Percentiles rank a stretch among this genome's conserved stretches.
Evolutionary conservation across 2,329 filamentous ascomycete genomes (phyloP).

Genomic region (Penicillium crustosum): DNA sequence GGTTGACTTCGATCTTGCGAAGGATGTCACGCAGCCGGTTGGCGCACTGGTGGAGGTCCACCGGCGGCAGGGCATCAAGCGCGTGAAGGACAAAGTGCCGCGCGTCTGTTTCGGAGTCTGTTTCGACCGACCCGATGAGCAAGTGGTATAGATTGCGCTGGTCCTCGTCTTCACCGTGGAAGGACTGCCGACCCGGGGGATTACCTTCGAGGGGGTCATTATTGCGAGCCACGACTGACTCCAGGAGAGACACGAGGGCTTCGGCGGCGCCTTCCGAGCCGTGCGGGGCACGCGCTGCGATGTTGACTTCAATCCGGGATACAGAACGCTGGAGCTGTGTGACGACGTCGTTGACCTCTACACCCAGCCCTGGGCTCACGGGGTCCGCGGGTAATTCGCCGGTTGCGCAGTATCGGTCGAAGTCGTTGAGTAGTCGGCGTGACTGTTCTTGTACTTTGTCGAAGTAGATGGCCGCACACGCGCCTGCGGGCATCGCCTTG

Average conservation of each 20-base stretch:
- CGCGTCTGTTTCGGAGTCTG: slow-evolving; percentile 25
- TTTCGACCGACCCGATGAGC: slow-evolving; percentile 38
- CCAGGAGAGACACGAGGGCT: slow-evolving; percentile 40
- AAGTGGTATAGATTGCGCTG: slow-evolving; percentile 46
- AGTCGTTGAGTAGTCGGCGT: slow-evolving; percentile 37
- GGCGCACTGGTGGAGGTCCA: slow-evolving; percentile 32
- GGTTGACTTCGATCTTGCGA: slow-evolving; percentile 47
- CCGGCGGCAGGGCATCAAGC: slow-evolving; percentile 36
- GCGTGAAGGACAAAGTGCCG: slow-evolving; percentile 42
- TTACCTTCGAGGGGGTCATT: slow-evolving; percentile 41
- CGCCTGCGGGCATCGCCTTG: slow-evolving; percentile 43
- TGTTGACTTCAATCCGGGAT: slow-evolving; percentile 35
- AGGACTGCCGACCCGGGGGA: slow-evolving; percentile 34
- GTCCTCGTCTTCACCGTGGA: slow-evolving; percentile 40
- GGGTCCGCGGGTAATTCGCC: slow-evolving; percentile 29
- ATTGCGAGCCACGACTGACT: slow-evolving; percentile 40
- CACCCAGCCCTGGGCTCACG: slow-evolving; percentile 11
- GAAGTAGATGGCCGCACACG: slow-evolving; percentile 46
- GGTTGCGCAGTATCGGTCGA: slow-evolving; percentile 42
- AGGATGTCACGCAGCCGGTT: slow-evolving; percentile 34
- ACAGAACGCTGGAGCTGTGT: slow-evolving; percentile 33
- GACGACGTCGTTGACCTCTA: slow-evolving; percentile 35
- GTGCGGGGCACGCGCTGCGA: slow-evolving; percentile 35
- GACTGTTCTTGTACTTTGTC: slow-evolving; percentile 43
- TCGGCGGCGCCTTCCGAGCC: slow-evolving; percentile 40